phyloP scores from a whole-genome alignment of 768 basidiomycete species.

The Boletus rex-veris region DNA sequence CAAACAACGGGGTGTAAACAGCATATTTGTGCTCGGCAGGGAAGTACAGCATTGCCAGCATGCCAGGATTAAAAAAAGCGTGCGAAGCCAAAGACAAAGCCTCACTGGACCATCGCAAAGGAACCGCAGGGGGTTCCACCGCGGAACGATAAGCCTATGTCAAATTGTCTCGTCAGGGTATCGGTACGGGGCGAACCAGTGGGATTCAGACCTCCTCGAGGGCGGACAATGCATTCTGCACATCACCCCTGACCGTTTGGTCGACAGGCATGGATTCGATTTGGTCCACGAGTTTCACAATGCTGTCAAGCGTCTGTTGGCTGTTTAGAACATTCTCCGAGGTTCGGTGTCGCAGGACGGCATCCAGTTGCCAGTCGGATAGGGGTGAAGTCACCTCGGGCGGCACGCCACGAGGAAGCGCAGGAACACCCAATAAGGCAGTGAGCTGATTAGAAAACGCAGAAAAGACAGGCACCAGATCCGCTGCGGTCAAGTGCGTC shows the following conservation, averaged over 20 bases:
- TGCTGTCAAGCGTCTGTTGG: slow-evolving; percentile 76
- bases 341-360: slow-evolving; percentile 66
- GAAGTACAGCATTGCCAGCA: slow-evolving; percentile 95
- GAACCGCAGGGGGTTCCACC: slow-evolving; percentile 21
- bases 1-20: slow-evolving; percentile 94
- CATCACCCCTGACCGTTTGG: slow-evolving; percentile 67
- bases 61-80: slow-evolving; percentile 96
- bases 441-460: slow-evolving; percentile 71
- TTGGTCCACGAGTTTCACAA: slow-evolving; percentile 77
- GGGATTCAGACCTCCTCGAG: slow-evolving; percentile 61
- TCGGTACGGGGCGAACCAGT: not conserved
- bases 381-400: slow-evolving; percentile 31
- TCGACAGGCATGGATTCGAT: slow-evolving; percentile 93
- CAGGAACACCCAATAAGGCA: slow-evolving; percentile 77
- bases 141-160: slow-evolving; percentile 24
- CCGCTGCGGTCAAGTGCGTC: slow-evolving; percentile 33
- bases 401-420: slow-evolving; percentile 48
- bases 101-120: slow-evolving; percentile 57
- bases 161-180: slow-evolving; percentile 10
- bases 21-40: slow-evolving; percentile 98
- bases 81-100: slow-evolving; percentile 68
- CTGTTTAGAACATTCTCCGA: slow-evolving; percentile 65
- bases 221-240: slow-evolving; percentile 64
- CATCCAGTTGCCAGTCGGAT: slow-evolving; percentile 79
- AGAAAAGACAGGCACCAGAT: slow-evolving; percentile 52